phyloP scores from a whole-genome alignment of 306 rosid species.

The Vicia sativa region DNA sequence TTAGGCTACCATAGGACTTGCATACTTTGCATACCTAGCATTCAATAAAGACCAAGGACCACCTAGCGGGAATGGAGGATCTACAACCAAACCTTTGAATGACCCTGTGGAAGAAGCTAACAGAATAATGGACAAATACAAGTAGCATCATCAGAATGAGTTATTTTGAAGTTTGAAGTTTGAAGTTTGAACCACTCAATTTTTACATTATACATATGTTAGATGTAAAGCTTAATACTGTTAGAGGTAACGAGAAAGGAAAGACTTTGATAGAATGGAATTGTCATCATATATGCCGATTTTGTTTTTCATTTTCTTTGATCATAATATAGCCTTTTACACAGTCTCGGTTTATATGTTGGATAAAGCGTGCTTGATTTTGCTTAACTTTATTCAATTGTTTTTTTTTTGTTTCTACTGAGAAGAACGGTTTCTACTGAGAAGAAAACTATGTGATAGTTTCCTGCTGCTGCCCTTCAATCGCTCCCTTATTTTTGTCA shows the following conservation, averaged over 20 bases:
- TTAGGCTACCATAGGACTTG: constrained; percentile 74
- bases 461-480: too few species aligned
- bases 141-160: constrained; percentile 50
- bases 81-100: constrained; percentile 47
- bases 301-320: constrained; percentile 20
- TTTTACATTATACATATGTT: constrained; percentile 34
- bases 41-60: constrained; percentile 75
- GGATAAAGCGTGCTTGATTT: constrained; percentile 9
- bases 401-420: not conserved
- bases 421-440: not conserved
- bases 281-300: constrained; percentile 13
- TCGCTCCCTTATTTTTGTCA: too few species aligned
- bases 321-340: constrained; percentile 12
- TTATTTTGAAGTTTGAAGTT: constrained; percentile 28
- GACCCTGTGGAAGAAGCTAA: constrained; percentile 89
- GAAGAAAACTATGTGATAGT: too few species aligned
- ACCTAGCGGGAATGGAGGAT: constrained; percentile 48
- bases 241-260: constrained; percentile 15
- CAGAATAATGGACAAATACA: constrained; percentile 96
- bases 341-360: constrained; percentile 18
- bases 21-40: constrained; percentile 77
- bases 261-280: constrained; percentile 12
- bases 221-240: constrained; percentile 32
- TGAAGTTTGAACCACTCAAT: constrained; percentile 9
- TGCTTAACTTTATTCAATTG: not conserved